Percentiles rank a stretch among this genome's conserved stretches.
Evolutionary conservation across 164 flowering plant genomes (phyloP).

Genomic region (Nymphaea thermarum): DNA sequence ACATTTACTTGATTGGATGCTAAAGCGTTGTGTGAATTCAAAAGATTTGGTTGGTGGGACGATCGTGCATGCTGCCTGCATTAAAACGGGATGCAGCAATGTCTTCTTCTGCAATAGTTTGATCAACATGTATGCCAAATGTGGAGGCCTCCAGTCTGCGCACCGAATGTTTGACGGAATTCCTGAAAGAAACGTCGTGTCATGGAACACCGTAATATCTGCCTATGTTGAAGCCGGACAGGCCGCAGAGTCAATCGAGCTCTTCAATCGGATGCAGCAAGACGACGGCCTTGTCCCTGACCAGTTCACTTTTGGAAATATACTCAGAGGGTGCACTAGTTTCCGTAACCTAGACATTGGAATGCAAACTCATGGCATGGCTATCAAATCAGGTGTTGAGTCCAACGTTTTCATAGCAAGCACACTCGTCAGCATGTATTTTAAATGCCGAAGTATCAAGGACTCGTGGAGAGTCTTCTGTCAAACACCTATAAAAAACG

Average conservation of each 20-base stretch:
- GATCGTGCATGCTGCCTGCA: no score
- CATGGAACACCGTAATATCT: constrained; percentile 51
- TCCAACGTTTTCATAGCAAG: constrained; percentile 37
- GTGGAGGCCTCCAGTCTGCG: constrained; percentile 25
- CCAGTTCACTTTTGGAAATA: constrained; percentile 54
- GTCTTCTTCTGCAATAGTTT: constrained; percentile 31
- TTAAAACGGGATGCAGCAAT: no score
- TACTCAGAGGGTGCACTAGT: constrained; percentile 45
- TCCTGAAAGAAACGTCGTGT: constrained; percentile 41
- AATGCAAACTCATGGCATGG: constrained; percentile 6
- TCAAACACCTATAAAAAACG: constrained; percentile 29
- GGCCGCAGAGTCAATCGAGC: neutral
- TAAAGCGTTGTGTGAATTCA: no score
- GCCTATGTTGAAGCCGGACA: constrained; percentile 4
- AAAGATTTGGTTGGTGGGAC: no score
- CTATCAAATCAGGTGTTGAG: constrained; percentile 29
- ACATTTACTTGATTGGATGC: no score
- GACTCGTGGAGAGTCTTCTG: constrained; percentile 24
- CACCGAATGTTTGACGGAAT: constrained; percentile 35
- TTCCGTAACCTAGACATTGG: constrained; percentile 24
- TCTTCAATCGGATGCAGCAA: neutral
- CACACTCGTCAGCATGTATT: constrained; percentile 68
- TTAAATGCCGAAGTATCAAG: constrained; percentile 52
- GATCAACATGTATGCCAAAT: constrained; percentile 38
- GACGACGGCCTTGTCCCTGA: constrained; percentile 21